phyloP scores from a whole-genome alignment of 1,139 yeast genomes.

The Yamadazyma jaroonii region DNA sequence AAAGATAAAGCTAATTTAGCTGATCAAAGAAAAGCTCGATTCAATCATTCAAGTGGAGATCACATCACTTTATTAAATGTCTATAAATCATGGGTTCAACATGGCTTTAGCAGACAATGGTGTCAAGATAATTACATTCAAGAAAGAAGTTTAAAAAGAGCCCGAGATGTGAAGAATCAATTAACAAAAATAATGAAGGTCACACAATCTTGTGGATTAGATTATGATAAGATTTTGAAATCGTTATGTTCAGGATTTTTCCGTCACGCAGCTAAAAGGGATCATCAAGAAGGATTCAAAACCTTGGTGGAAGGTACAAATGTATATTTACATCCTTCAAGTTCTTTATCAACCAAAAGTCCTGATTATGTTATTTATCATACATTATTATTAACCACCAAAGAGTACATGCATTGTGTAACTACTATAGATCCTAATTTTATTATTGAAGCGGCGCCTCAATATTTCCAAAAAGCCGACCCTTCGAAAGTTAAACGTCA shows the following conservation, averaged over 20 bases:
- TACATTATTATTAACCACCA: constrained; percentile 62
- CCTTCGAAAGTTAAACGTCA: constrained; percentile 37
- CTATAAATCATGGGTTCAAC: constrained; percentile 71
- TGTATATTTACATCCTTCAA: constrained; percentile 87
- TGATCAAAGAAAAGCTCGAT: constrained; percentile 71
- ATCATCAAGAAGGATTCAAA: constrained; percentile 65
- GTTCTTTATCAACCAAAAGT: constrained; percentile 69
- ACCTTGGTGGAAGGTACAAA: constrained; percentile 76
- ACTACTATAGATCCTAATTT: constrained; percentile 68
- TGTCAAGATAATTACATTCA: constrained; percentile 81
- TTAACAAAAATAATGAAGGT: constrained; percentile 59
- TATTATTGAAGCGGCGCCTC: constrained; percentile 83
- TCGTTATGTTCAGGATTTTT: constrained; percentile 87
- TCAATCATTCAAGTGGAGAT: constrained; percentile 80
- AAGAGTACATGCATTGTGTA: constrained; percentile 67
- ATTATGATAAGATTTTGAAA: constrained; percentile 61
- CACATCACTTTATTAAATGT: constrained; percentile 84
- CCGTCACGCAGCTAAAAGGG: constrained; percentile 78
- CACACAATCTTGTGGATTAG: constrained; percentile 58
- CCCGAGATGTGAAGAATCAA: constrained; percentile 77
- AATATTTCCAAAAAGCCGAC: constrained; percentile 68
- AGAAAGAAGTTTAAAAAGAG: constrained; percentile 73
- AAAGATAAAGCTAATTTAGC: constrained; percentile 72
- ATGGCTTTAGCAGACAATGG: constrained; percentile 66
- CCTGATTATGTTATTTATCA: constrained; percentile 73